These are phyloP conservation scores for Rhexocercosporidium sp. DNA, from an alignment of 2,329 filamentous ascomycete genomes.

Conservation along the genomic window DNA sequence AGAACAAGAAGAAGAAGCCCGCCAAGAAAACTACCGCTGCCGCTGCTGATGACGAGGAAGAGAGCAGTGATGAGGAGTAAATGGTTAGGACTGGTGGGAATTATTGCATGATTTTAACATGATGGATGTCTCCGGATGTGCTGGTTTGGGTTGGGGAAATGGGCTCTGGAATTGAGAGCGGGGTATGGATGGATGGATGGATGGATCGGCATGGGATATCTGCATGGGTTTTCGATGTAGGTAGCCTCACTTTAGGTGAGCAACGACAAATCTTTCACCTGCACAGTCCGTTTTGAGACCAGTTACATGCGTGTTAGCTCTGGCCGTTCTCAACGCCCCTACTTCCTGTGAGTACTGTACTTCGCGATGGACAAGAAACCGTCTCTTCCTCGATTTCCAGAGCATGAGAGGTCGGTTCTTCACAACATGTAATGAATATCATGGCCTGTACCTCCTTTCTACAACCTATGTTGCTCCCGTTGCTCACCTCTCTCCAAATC, in stretches of 20 bases:
- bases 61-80: constrained; percentile 46
- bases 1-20: constrained; percentile 73
- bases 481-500: no score
- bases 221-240: neutral
- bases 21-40: constrained; percentile 49
- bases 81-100: constrained; percentile 12
- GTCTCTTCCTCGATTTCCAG: no score
- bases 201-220: neutral
- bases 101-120: constrained; percentile 4
- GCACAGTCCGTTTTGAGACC: neutral
- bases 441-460: no score
- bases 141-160: neutral
- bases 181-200: neutral
- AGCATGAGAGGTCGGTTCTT: no score
- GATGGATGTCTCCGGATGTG: neutral
- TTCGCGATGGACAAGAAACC: no score
- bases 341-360: no score
- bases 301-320: no score
- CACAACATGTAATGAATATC: no score
- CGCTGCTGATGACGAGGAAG: constrained; percentile 39
- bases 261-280: neutral
- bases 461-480: no score
- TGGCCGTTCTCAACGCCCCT: no score
- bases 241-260: neutral
- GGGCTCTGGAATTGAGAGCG: neutral